Percentiles rank a stretch among this genome's conserved stretches.
phyloP scores from a whole-genome alignment of 1,284 basidiomycete genomes.

The Cutaneotrichosporon curvatum region DNA sequence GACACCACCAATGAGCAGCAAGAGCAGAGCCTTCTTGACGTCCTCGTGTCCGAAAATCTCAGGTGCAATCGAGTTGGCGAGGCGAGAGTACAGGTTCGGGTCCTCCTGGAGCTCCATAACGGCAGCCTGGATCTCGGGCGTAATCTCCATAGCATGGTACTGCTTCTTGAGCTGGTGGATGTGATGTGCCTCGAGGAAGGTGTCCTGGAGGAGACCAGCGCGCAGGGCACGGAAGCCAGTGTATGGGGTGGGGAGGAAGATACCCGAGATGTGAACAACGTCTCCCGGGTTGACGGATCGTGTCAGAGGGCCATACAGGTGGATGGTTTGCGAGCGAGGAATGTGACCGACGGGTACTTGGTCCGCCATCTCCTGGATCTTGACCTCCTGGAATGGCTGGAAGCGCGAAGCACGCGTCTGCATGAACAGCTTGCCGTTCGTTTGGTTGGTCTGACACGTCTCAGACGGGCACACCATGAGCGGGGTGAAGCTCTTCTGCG shows the following conservation, averaged over 20 bases:
- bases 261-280: constrained; percentile 82
- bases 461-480: constrained; percentile 79
- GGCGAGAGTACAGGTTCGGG: constrained; percentile 64
- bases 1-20: constrained; percentile 91
- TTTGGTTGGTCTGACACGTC: constrained; percentile 79
- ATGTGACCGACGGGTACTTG: constrained; percentile 99
- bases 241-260: constrained; percentile 84
- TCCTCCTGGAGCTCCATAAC: constrained; percentile 69
- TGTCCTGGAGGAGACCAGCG: constrained; percentile 93
- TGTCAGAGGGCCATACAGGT: constrained; percentile 83
- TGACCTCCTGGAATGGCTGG: constrained; percentile 96
- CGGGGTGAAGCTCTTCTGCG: constrained; percentile 85
- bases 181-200: constrained; percentile 87
- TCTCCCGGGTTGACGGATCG: constrained; percentile 93
- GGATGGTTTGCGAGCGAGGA: constrained; percentile 94
- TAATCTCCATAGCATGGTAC: constrained; percentile 88
- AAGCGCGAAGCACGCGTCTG: constrained; percentile 96
- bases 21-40: constrained; percentile 93
- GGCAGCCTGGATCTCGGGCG: constrained; percentile 68
- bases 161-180: constrained; percentile 96
- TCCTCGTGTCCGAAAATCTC: constrained; percentile 98
- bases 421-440: constrained; percentile 89
- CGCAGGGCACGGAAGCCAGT: constrained; percentile 81
- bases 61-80: constrained; percentile 71
- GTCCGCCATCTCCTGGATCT: constrained; percentile 99